Evolutionary conservation across 495 filamentous ascomycete genomes (phyloP), one percentile per base, ranked within the genome.

Genomic region (Cercophora scortea): DNA sequence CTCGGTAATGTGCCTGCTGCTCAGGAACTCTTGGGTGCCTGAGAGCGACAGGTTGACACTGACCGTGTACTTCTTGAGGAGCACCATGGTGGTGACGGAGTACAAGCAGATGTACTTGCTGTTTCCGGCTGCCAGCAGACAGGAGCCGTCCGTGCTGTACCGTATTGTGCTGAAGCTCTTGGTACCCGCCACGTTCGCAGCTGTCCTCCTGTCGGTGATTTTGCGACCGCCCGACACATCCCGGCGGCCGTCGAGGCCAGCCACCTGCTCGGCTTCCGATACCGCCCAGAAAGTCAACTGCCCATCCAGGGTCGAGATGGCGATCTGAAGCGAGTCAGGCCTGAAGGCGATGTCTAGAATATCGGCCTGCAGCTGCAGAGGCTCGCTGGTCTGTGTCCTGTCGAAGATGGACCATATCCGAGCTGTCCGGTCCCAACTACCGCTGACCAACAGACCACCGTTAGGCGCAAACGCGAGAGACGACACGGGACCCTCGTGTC

Each of bases 61-160:
- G 52, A 96, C 89, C 1, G 91, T 95, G 62, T 84, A 97, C 57
- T 95, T 95, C 59, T 92, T 95, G 50, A 96, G 71, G n/a, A 98
- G 73, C 4, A 88, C 87, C 60, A 90, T 89, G 4, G 90, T 92
- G 42, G 79, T 78, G 18, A 93, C 88, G 46, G 93, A 90, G 67
- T 98, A 98, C 49, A 98, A 73, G 62, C 94, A 97, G 32, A 98
- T 95, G 62, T 89, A 96, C 71, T 96, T 98, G 80, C 89, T 95
- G 69, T 90, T 96, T 6, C 93, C 93, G 45, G 79, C 90, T 0
- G 90, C 92, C 40, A 98, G 74, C 18, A 97, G 76, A 65, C 91
- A 96, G 50, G 80, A 85, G 40, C 93, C 94, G 60, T 98, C 93
- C 2, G 89, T 83, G 58, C 87, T 93, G 71, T 96, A 98, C 40